Conservation (phyloP, 495 filamentous ascomycete species). For the Penicillium canescens region DNA sequence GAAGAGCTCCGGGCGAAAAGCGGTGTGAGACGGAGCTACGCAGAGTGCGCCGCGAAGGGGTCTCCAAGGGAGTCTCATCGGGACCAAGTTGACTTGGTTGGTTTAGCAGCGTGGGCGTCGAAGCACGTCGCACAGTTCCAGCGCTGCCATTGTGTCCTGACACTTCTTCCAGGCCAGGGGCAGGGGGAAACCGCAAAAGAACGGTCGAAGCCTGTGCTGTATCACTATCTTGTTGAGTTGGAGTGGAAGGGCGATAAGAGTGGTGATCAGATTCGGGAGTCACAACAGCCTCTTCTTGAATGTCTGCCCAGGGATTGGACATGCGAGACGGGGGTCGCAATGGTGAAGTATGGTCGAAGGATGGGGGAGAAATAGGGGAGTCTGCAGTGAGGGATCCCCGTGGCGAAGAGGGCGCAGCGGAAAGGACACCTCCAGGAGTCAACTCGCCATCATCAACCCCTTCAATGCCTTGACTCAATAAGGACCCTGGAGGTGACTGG, state of each 20-base stretch:
- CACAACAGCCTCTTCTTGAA: constrained; percentile 12
- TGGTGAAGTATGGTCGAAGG: constrained; percentile 31
- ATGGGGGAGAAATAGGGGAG: constrained; percentile 30
- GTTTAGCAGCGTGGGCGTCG: constrained; percentile 14
- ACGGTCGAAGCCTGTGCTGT: constrained; percentile 34
- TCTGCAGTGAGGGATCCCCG: constrained; percentile 34
- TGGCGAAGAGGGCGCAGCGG: constrained; percentile 35
- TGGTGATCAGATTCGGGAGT: constrained; percentile 27
- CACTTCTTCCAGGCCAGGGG: constrained; percentile 32
- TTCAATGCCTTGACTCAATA: constrained; percentile 35
- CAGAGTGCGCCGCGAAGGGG: constrained; percentile 30
- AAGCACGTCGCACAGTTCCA: constrained; percentile 15
- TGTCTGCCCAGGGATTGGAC: constrained; percentile 45
- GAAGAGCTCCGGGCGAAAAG: constrained; percentile 40
- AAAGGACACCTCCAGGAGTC: constrained; percentile 37
- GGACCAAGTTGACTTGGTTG: constrained; percentile 14
- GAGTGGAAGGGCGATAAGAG: constrained; percentile 29
- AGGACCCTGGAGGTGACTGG: constrained; percentile 35
- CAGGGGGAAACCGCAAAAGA: constrained; percentile 39
- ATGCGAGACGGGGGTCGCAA: constrained; percentile 37
- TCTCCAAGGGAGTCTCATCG: constrained; percentile 30
- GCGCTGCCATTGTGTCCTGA: constrained; percentile 5
- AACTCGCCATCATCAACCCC: constrained; percentile 33
- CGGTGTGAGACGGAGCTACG: constrained; percentile 42
- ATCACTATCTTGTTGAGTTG: constrained; percentile 19